These are phyloP conservation scores for rapeseed (Brassica napus) DNA, from an alignment of 345 rosid species.

Conservation along the genomic window Da-Ae NC_063447.1:48917001-48917500, in stretches of 20 bases:
- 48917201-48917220: conserved; percentile 52
- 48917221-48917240: conserved; percentile 49
- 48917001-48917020: conserved; percentile 53
- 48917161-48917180: conserved; percentile 57
- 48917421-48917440: conserved; percentile 40
- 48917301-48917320: conserved; percentile 19
- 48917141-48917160: conserved; percentile 53
- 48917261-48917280: conserved; percentile 64
- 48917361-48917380: conserved; percentile 44
- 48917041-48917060: conserved; percentile 64
- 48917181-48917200: conserved; percentile 66
- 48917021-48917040: conserved; percentile 70
- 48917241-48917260: conserved; percentile 60
- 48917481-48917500: conserved; percentile 51
- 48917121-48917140: conserved; percentile 65
- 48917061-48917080: conserved; percentile 47
- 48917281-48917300: conserved; percentile 40
- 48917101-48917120: conserved; percentile 77
- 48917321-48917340: not conserved
- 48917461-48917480: conserved; percentile 42
- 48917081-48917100: conserved; percentile 60
- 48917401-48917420: conserved; percentile 41
- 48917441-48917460: conserved; percentile 35
- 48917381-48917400: conserved; percentile 50
- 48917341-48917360: conserved; percentile 41